Conservation (phyloP, 2,329 filamentous ascomycete genomes). For the Cladosporium sp. region DNA sequence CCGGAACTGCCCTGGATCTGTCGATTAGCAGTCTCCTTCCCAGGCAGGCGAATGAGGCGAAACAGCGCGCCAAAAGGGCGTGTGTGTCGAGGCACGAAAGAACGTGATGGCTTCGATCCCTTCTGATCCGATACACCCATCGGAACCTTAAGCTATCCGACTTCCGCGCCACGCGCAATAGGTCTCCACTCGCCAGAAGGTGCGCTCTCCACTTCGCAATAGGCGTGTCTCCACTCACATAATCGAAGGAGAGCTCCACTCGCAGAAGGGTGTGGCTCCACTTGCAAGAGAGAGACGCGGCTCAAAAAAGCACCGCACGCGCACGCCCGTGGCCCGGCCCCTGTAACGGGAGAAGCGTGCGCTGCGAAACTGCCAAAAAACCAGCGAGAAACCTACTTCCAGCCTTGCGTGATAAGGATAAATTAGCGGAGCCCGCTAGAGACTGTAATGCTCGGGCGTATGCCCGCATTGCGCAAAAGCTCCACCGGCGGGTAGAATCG, state of each 20-base stretch:
- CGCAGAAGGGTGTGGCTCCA: neutral
- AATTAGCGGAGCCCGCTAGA: neutral
- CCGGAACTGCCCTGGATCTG: neutral
- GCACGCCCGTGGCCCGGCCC: neutral
- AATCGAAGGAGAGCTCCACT: neutral
- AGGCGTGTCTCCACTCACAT: neutral
- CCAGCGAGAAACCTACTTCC: constrained; percentile 21
- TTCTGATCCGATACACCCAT: constrained; percentile 3
- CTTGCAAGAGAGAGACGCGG: neutral
- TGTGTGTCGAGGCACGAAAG: neutral
- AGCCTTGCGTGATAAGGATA: neutral
- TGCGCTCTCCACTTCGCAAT: neutral
- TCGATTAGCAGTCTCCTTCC: neutral
- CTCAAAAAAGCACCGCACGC: neutral
- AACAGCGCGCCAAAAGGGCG: neutral
- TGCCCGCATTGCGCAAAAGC: constrained; percentile 13
- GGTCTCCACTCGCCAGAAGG: neutral
- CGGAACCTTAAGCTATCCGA: constrained; percentile 16
- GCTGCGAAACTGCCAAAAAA: neutral
- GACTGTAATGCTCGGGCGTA: constrained; percentile 1
- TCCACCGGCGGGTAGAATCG: neutral
- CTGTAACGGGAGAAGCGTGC: neutral
- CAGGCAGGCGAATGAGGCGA: neutral
- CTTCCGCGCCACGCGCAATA: constrained; percentile 16
- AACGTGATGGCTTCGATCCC: neutral